Base-by-base conservation (phyloP, 306 rosid genomes). In the Echinosophora koreensis region DNA sequence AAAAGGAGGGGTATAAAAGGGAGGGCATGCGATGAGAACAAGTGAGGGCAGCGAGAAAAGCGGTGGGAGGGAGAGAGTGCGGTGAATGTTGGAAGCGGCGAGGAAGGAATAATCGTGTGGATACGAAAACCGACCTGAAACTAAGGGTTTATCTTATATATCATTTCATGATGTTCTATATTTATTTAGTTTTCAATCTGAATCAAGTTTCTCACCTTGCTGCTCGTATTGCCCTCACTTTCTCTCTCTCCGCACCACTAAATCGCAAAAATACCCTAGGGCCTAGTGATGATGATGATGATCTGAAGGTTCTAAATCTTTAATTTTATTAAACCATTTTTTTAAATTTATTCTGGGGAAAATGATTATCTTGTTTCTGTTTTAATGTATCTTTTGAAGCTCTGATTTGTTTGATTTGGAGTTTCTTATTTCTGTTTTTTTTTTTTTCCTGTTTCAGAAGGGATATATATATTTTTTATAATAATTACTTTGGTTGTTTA, bases 101-200 rank as follows among this genome's bases (percentile, higher is more conserved):
- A 73, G 59, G 8, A n/a, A 39, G 66, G 71, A 66, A 57, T 64
- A 35, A 27, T 13, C 76, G 15, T 80, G 84, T 80, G 80, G 80
- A 80, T 3, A 22, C 1, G 30, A 58, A 57, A 56, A 12, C 76
- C 49, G 71, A 16, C 44, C 83, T 80, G 83, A 80, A 44, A 3
- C 46, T 13, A 16, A 38, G 79, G 68, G 79, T 8, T 72, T 77
- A 57, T 22, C 35, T 2, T 30, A 9, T 30, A 9, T 30, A 56
- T 61, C 35, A 52, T 46, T 35, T 56, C 8, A 35, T 80, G 84
- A 80, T 80, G 70, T 68, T 73, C 44, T 9, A 6, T 28, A 30
- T 34, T 56, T 56, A 57, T 57, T 3, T 80, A 80, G 84, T 80
- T 80, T 80, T 80, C 84, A 80, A 80, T 80, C 80, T 80, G 84